Percentiles rank a stretch among this genome's conserved stretches.
Evolutionary conservation across 768 basidiomycete species (phyloP).

Genomic region (Hericium rajendrae): DNA sequence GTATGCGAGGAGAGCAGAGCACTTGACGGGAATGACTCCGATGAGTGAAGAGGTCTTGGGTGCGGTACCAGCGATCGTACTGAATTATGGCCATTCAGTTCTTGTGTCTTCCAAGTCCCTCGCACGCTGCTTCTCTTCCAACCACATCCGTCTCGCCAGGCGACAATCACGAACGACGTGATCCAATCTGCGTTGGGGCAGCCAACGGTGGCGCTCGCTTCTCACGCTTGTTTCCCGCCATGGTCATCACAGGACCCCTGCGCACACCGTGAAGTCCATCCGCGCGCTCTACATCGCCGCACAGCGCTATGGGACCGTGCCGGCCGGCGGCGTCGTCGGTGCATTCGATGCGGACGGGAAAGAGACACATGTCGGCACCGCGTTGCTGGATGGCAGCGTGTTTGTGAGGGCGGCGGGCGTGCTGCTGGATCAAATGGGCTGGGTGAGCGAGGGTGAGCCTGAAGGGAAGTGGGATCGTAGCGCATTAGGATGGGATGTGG

Average conservation of each 20-base stretch:
- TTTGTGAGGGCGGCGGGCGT: constrained; percentile 51
- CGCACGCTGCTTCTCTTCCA: too few relatives aligned
- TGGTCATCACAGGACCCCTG: too few relatives aligned
- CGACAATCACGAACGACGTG: too few relatives aligned
- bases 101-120: too few relatives aligned
- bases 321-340: constrained; percentile 32
- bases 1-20: neutral
- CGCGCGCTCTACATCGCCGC: constrained; percentile 41
- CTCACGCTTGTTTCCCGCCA: too few relatives aligned
- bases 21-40: too few relatives aligned
- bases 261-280: constrained; percentile 40
- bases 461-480: constrained; percentile 45
- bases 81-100: too few relatives aligned
- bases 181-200: too few relatives aligned
- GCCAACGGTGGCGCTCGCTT: too few relatives aligned
- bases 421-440: constrained; percentile 45
- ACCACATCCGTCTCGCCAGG: too few relatives aligned
- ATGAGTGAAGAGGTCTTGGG: too few relatives aligned
- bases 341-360: constrained; percentile 27
- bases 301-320: constrained; percentile 34
- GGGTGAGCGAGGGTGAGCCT: constrained; percentile 42
- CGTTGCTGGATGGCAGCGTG: constrained; percentile 42
- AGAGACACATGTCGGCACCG: constrained; percentile 38
- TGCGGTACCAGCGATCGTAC: too few relatives aligned
- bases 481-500: constrained; percentile 51